Evolutionary conservation across 108 stramenopile species (phyloP).

Genomic region (Cyclotella atomus): DNA sequence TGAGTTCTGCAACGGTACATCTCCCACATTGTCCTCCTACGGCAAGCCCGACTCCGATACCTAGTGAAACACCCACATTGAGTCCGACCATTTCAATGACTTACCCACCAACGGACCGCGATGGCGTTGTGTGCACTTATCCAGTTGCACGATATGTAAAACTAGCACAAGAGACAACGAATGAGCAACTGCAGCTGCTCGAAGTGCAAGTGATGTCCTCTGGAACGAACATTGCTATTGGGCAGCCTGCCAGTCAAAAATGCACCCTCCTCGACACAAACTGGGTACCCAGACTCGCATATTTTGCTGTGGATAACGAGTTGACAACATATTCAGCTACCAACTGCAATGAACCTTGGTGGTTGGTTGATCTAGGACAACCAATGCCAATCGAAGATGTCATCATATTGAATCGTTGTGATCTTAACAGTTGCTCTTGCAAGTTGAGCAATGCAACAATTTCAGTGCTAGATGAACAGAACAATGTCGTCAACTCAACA

Average conservation of each 20-base stretch:
- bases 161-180: not conserved
- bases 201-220: not conserved
- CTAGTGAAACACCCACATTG: not conserved
- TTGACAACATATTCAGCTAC: not conserved
- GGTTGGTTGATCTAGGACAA: not conserved
- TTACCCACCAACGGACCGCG: not conserved
- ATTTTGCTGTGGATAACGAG: not conserved
- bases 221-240: not conserved
- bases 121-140: not conserved
- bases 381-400: not conserved
- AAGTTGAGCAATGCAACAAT: not conserved
- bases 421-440: not conserved
- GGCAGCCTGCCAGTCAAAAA: not conserved
- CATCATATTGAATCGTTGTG: not conserved
- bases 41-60: not conserved
- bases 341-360: not conserved
- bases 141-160: not conserved
- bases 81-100: not conserved
- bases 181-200: not conserved
- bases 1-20: not conserved
- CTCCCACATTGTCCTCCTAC: not conserved
- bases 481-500: not conserved
- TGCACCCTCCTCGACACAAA: not conserved
- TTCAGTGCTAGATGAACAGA: not conserved
- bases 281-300: not conserved